Evolutionary conservation across 2,329 filamentous ascomycete species (phyloP), one percentile per base, ranked within the genome.

Genomic region (Cadophora sp.): DNA sequence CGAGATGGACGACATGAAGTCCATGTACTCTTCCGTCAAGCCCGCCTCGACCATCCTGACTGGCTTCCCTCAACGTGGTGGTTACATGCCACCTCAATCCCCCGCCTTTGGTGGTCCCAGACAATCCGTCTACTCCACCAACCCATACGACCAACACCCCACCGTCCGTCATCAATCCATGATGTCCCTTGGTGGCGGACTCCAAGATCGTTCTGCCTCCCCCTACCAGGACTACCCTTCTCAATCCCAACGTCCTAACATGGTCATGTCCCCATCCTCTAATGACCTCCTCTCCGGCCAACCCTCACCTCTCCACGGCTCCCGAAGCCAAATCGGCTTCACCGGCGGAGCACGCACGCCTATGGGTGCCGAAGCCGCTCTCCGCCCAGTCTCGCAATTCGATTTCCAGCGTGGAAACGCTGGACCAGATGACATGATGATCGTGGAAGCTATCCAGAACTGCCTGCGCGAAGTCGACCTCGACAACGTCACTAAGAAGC

Each of bases 1-100:
- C 76, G 96, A 99, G 80, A 94, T 98, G 91, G 96, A 99, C 78
- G 96, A 99, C 79, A 97, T 98, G 85, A 94, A 93, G 78, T 97
- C 94, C 0, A 90, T 96, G 67, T 98, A 98, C 83, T 97, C 94
- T 5, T 97, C 94, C 0, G 92, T 94, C 68, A 90, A 95, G 85
- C 83, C 94, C 79, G 85, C 93, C 4, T 91, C 93, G 8, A 97
- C 94, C 1, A 90, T 98, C 71, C 85, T 97, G 67, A 93, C 92
- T 16, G 94, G 93, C 64, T 93, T 97, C 81, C 91, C 87, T 50
- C 85, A 87, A 62, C 88, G 89, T 73, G 75, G 76, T n/a, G 71
- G 71, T 1, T 95, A 91, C 80, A 93, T 96, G 86, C 92, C 94
- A 13, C 94, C 94, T 13, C 89, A 91, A 70, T 94, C 92, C 0